phyloP scores from a whole-genome alignment of 2,329 filamentous ascomycete genomes.

The Fusarium sp. region DNA sequence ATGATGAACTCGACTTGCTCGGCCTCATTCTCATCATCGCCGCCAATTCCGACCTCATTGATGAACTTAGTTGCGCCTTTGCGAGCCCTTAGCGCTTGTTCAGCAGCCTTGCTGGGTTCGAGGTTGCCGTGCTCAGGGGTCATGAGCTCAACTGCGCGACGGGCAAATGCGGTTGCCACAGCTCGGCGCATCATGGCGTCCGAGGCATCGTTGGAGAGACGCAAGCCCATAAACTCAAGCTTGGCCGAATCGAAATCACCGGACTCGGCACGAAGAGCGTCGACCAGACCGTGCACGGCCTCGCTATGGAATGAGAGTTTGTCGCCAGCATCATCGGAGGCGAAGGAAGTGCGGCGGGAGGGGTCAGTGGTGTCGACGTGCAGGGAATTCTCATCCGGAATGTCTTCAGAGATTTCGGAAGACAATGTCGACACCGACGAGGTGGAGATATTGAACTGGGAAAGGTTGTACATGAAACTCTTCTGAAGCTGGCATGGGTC shows the following conservation, averaged over 20 bases:
- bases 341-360: conserved; percentile 75
- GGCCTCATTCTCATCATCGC: conserved; percentile 62
- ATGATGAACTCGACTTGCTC: conserved; percentile 90
- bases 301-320: conserved; percentile 79
- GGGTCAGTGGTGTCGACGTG: conserved; percentile 58
- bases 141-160: conserved; percentile 77
- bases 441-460: conserved; percentile 61
- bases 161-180: conserved; percentile 85
- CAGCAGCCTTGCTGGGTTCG: conserved; percentile 71
- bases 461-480: conserved; percentile 64
- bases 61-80: conserved; percentile 65
- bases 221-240: conserved; percentile 92
- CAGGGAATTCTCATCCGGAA: conserved; percentile 71
- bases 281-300: conserved; percentile 85
- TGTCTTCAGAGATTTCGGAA: conserved; percentile 72
- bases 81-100: conserved; percentile 65
- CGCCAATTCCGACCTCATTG: conserved; percentile 67
- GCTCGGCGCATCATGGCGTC: conserved; percentile 89
- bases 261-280: conserved; percentile 79
- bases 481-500: conserved; percentile 63
- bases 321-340: conserved; percentile 73
- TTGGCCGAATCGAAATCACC: conserved; percentile 84
- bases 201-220: conserved; percentile 89
- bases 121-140: conserved; percentile 60
- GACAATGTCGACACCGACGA: conserved; percentile 68